These are phyloP conservation scores for Cordyceps fumosorosea DNA, from an alignment of 2,329 filamentous ascomycete species.

Conservation along the genomic window DNA sequence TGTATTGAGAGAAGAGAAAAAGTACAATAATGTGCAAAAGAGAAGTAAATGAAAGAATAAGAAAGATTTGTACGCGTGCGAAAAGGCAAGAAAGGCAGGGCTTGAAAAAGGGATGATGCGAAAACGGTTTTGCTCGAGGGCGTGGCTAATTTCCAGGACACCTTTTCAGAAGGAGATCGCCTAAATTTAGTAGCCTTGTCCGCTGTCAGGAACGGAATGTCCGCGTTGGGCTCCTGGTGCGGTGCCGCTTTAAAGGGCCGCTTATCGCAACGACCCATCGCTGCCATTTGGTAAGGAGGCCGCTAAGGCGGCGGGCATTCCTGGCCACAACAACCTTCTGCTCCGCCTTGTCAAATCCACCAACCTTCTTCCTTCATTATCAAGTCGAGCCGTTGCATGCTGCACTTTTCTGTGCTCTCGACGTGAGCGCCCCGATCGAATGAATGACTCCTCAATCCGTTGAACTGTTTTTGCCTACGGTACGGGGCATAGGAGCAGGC, in stretches of 20 bases:
- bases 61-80: neutral
- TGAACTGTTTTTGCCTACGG: neutral
- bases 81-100: neutral
- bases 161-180: no score
- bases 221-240: neutral
- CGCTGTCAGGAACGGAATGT: neutral
- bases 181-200: no score
- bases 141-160: no score
- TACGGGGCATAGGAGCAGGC: conserved; percentile 4
- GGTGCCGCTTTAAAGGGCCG: neutral
- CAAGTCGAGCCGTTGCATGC: neutral
- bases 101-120: neutral
- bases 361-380: neutral
- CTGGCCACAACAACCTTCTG: neutral
- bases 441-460: neutral
- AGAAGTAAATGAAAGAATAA: neutral
- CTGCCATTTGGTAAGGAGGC: neutral
- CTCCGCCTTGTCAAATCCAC: neutral
- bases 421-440: no score
- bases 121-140: no score
- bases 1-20: neutral
- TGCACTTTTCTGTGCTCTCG: neutral
- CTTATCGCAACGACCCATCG: neutral
- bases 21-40: neutral
- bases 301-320: neutral